These are phyloP conservation scores for Phaeosphaeria sp. DNA, from an alignment of 2,329 filamentous ascomycete genomes.

Conservation along the genomic window DNA sequence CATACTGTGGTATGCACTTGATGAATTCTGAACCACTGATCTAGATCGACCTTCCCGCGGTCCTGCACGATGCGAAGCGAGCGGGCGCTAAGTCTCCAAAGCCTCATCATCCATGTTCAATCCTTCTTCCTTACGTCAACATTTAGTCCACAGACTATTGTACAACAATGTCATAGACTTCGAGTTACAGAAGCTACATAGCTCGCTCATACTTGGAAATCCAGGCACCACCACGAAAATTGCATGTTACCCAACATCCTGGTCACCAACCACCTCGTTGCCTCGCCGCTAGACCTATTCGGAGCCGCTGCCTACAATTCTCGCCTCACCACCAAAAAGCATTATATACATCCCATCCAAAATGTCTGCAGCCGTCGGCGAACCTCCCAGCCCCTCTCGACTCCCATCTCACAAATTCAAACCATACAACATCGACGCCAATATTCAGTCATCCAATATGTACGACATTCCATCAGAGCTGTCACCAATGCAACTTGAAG, in stretches of 20 bases:
- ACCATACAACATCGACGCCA: constrained; percentile 1
- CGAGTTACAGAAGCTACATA: background rate
- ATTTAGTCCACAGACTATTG: background rate
- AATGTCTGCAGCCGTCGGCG: background rate
- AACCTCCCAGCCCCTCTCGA: background rate
- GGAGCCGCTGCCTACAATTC: background rate
- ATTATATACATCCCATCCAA: background rate
- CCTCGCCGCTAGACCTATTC: background rate
- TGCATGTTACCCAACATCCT: constrained; percentile 7
- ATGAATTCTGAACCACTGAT: background rate
- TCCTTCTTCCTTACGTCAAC: constrained; percentile 6
- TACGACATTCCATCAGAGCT: constrained; percentile 11
- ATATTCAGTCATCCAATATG: constrained; percentile 13
- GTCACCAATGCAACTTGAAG: constrained; percentile 29
- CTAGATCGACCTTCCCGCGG: background rate
- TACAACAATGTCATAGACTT: background rate
- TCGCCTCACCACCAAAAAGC: background rate
- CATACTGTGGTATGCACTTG: no score
- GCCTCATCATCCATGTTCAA: constrained; percentile 3
- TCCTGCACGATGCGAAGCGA: background rate
- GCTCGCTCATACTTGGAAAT: background rate
- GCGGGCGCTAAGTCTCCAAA: background rate
- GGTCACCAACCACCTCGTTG: background rate
- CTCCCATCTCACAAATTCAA: constrained; percentile 1
- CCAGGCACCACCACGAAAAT: background rate